Base-by-base conservation (phyloP, 2,329 filamentous ascomycete genomes). In the Stachybotrys chlorohalonatus region DNA sequence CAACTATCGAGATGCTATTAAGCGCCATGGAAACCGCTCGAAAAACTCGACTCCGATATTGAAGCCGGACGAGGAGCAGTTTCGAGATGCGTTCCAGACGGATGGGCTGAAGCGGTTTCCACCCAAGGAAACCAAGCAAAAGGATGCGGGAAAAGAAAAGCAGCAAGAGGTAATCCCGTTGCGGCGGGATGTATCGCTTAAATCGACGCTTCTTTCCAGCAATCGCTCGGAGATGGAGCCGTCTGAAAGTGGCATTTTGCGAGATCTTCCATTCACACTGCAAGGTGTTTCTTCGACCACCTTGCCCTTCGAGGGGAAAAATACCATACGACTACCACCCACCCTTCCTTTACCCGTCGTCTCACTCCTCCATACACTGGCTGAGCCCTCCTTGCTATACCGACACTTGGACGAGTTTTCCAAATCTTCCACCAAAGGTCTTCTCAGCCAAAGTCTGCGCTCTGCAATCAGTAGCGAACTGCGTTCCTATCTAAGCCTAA, bases 341-440 rank as follows among this genome's bases (percentile, higher is more conserved):
- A 89, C 85, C 0, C 77, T 99, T 6, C 91, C 94, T 1, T 77
- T 92, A 6, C 93, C 94, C 2, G 78, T 97, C 9, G 78, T 97
- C 13, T 92, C 91, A 15, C 79, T 99, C 9, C 76, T 99, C 2
- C 90, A 99, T 64, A 90, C 88, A 0, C 75, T 99, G 17, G 91
- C 94, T 2, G 94, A 99, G 66, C 94, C 94, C 7, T 95, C 93
- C 6, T 76, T 99, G n/a, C 77, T 99, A 8, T 99, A 96, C 67
- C 84, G 86, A 56, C 83, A 83, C 1, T 79, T 99, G 1, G 83
- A 90, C 13, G 78, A 80, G 4, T 99, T 96, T 70, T 87, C 93
- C 55, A 87, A 95, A 57, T 86, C 86, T 5, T 84, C 84, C 1
- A 87, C 90, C 52, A 86, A 87, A 36, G 92, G 93, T 0, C 76